Evolutionary conservation across 768 basidiomycete species (phyloP).

Genomic region (Lentinula guzmanii): DNA sequence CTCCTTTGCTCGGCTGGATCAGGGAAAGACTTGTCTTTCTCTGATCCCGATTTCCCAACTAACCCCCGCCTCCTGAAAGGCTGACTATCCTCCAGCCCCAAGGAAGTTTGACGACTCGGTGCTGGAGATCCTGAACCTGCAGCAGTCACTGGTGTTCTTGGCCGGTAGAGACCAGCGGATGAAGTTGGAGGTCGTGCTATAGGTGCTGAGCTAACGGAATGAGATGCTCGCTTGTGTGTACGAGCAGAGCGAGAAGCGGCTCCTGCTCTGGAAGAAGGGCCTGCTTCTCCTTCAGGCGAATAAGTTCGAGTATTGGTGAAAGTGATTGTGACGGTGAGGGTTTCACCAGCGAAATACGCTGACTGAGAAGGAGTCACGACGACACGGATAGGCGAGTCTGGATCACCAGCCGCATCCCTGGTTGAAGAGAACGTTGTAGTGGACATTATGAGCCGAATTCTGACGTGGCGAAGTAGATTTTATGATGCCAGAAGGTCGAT

Average conservation of each 20-base stretch:
- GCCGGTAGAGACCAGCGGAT: slow-evolving; percentile 44
- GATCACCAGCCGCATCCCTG: slow-evolving; percentile 3
- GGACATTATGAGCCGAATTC: neutral
- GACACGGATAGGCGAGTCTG: slow-evolving; percentile 55
- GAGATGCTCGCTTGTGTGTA: slow-evolving; percentile 64
- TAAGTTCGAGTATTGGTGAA: slow-evolving; percentile 69
- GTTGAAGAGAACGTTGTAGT: neutral
- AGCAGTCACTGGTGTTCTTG: slow-evolving; percentile 29
- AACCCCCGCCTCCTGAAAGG: slow-evolving; percentile 42
- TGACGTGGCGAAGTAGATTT: slow-evolving; percentile 2
- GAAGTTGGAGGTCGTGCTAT: slow-evolving; percentile 79
- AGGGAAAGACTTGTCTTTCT: slow-evolving; percentile 32
- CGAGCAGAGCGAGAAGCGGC: slow-evolving; percentile 23
- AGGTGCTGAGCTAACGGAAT: slow-evolving; percentile 80
- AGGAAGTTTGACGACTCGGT: neutral
- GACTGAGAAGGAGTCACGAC: slow-evolving; percentile 76
- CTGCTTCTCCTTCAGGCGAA: slow-evolving; percentile 29
- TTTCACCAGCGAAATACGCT: slow-evolving; percentile 91
- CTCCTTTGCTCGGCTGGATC: slow-evolving; percentile 48
- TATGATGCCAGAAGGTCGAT: neutral
- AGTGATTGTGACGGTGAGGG: slow-evolving; percentile 77
- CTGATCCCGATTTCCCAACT: slow-evolving; percentile 35
- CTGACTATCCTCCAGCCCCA: slow-evolving; percentile 16
- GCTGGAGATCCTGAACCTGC: neutral
- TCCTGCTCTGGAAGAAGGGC: slow-evolving; percentile 19